phyloP scores from a whole-genome alignment of 2,329 filamentous ascomycete species.

The Fusarium hostae region DNA sequence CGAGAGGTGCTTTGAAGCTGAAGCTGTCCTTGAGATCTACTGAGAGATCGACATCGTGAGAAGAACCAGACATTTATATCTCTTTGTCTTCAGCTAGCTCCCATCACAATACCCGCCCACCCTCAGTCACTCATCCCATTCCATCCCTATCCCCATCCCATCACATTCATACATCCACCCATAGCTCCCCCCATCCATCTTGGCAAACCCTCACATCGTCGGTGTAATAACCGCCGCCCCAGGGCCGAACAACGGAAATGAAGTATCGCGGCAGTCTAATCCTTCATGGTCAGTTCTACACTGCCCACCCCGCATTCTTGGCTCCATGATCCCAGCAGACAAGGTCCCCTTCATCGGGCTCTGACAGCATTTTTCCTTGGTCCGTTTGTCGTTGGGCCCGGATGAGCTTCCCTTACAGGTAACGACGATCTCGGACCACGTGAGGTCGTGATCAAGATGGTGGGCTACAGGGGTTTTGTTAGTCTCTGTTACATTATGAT shows the following conservation, averaged over 20 bases:
- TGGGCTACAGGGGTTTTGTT: constrained; percentile 19
- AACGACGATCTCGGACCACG: constrained; percentile 38
- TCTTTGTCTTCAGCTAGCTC: not conserved
- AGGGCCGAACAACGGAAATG: constrained; percentile 7
- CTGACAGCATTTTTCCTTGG: constrained; percentile 20
- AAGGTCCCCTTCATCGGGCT: not conserved
- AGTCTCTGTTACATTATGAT: constrained; percentile 13
- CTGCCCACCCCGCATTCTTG: constrained; percentile 33
- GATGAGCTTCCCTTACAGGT: constrained; percentile 42
- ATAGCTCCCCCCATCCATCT: constrained; percentile 5
- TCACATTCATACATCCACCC: not conserved
- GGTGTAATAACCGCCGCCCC: constrained; percentile 25
- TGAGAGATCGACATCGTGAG: constrained; percentile 13
- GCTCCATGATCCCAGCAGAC: constrained; percentile 18
- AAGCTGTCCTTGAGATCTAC: constrained; percentile 22
- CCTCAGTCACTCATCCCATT: not conserved
- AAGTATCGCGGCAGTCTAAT: constrained; percentile 7
- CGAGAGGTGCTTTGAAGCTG: constrained; percentile 3
- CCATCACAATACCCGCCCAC: constrained; percentile 25
- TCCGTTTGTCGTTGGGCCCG: constrained; percentile 22
- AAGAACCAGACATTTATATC: constrained; percentile 23
- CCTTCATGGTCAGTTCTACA: constrained; percentile 1
- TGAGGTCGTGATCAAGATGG: constrained; percentile 28
- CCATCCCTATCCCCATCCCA: constrained; percentile 9
- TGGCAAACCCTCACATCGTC: constrained; percentile 6